phyloP scores from a whole-genome alignment of 208 protist species.

The Leishmania martiniquensis region DNA sequence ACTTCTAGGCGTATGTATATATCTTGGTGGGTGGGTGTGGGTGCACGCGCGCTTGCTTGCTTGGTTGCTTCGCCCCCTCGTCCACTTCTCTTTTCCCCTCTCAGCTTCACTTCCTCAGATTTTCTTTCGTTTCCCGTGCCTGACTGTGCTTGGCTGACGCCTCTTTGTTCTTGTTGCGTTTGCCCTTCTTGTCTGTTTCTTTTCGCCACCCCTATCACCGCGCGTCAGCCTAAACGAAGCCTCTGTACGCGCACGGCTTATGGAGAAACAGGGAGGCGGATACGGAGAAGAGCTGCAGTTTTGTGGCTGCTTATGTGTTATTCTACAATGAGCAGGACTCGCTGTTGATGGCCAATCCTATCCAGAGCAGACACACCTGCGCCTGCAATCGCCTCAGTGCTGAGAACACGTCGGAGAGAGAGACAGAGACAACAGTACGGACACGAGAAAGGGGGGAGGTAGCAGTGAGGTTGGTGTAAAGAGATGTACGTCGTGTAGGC shows the following conservation, averaged over 20 bases:
- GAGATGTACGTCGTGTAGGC: background rate
- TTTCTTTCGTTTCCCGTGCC: background rate
- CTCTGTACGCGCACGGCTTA: background rate
- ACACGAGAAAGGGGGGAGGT: background rate
- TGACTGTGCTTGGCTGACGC: background rate
- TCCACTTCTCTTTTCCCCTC: background rate
- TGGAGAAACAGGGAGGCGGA: background rate
- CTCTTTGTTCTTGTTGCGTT: background rate
- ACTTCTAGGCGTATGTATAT: background rate
- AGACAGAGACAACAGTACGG: background rate
- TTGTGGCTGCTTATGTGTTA: background rate
- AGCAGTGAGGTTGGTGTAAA: background rate
- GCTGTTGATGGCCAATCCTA: background rate
- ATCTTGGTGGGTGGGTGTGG: background rate
- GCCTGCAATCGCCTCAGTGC: background rate
- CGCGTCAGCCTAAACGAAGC: background rate
- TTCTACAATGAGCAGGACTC: background rate
- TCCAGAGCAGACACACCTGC: background rate
- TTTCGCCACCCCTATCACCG: background rate
- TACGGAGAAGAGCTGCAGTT: background rate
- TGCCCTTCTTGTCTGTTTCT: background rate
- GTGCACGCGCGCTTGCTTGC: background rate
- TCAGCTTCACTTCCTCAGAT: background rate
- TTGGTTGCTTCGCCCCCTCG: background rate
- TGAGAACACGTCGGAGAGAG: background rate